Percentiles rank a stretch among this genome's conserved stretches.
Conservation (phyloP, 2,329 filamentous ascomycete genomes). For the Biscogniauxia marginata region DNA sequence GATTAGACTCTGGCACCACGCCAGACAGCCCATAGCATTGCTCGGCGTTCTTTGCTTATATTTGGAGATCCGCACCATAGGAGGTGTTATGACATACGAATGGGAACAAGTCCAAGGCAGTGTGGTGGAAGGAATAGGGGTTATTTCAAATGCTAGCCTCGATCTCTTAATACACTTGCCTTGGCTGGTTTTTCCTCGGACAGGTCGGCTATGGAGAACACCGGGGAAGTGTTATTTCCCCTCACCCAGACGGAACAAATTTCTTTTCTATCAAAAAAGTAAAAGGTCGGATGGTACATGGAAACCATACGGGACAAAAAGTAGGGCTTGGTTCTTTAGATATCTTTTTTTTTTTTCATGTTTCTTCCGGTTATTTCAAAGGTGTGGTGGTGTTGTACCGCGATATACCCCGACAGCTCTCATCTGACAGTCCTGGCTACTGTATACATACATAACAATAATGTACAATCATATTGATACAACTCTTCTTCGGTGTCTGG, state of each 20-base stretch:
- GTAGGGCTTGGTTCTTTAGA: not conserved
- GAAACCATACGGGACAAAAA: not conserved
- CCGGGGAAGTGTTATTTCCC: not conserved
- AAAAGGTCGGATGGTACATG: not conserved
- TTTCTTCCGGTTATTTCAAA: not conserved
- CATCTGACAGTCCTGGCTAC: not conserved
- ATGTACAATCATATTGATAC: not conserved
- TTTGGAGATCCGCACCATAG: not conserved
- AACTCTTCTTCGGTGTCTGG: not conserved
- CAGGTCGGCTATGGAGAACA: not conserved
- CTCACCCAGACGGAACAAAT: not conserved
- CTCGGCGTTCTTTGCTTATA: constrained; percentile 21
- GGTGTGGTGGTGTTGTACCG: not conserved
- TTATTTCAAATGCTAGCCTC: not conserved
- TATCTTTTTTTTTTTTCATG: not conserved
- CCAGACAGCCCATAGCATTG: constrained; percentile 21
- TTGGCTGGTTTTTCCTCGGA: not conserved
- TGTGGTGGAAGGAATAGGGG: not conserved
- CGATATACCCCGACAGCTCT: not conserved
- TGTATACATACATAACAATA: not conserved
- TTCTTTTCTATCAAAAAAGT: not conserved
- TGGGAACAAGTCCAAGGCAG: not conserved
- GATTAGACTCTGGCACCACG: constrained; percentile 15
- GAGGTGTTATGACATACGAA: not conserved
- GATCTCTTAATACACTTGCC: not conserved